These are phyloP conservation scores for Gymnopilus junonius DNA, from an alignment of 768 basidiomycete species.

Conservation along the genomic window DNA sequence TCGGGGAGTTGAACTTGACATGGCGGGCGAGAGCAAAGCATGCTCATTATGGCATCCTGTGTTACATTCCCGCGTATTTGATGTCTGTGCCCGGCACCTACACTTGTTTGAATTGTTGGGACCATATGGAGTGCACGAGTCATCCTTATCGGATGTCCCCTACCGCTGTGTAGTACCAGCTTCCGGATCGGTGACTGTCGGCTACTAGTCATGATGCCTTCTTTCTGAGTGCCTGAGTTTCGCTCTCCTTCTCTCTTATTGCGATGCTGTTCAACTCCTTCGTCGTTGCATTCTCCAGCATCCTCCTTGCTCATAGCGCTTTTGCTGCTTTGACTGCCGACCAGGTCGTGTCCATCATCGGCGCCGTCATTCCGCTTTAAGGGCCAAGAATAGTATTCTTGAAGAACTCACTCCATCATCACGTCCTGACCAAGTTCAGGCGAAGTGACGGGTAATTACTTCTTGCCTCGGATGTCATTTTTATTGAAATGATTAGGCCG, in stretches of 20 bases:
- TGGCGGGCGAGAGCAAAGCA: neutral
- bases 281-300: neutral
- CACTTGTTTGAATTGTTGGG: neutral
- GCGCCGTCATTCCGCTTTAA: conserved; percentile 1
- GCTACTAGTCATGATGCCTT: too few species aligned
- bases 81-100: too few species aligned
- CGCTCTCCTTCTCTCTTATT: neutral
- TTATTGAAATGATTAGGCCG: neutral
- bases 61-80: neutral
- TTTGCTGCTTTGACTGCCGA: conserved; percentile 5
- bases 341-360: conserved; percentile 1
- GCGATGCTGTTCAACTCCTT: neutral
- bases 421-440: neutral
- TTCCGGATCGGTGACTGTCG: too few species aligned
- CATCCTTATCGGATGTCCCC: too few species aligned
- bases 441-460: neutral
- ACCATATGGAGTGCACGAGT: neutral
- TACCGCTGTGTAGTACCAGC: too few species aligned
- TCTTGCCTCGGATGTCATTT: neutral
- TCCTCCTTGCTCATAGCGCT: neutral
- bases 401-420: neutral
- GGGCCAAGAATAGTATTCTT: neutral
- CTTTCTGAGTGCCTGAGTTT: too few species aligned
- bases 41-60: neutral
- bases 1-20: neutral